Evolutionary conservation across 306 rosid genomes (phyloP).

Genomic region (Datisca glomerata): DNA sequence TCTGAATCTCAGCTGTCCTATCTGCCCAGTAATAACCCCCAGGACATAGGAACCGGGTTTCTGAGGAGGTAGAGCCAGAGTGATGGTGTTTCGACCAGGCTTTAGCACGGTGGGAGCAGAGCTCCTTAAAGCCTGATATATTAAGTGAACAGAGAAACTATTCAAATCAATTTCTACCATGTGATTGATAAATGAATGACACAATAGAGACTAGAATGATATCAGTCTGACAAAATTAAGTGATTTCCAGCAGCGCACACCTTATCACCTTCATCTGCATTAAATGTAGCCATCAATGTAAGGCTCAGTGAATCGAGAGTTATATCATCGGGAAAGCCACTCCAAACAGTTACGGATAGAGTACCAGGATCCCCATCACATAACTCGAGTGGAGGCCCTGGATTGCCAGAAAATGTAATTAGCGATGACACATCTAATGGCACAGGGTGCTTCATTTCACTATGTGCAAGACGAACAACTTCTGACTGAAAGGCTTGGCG

Average conservation of each 20-base stretch:
- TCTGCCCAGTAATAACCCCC: constrained; percentile 93
- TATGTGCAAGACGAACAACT: constrained; percentile 76
- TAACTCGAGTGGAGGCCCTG: constrained; percentile 88
- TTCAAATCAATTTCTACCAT: too few relatives aligned
- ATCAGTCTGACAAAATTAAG: constrained; percentile 13
- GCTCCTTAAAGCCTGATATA: constrained; percentile 67
- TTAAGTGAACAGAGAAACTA: neutral
- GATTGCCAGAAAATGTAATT: constrained; percentile 89
- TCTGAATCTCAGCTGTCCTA: constrained; percentile 83
- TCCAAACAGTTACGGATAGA: constrained; percentile 80
- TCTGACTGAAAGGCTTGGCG: constrained; percentile 88
- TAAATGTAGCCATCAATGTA: constrained; percentile 69
- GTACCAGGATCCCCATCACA: constrained; percentile 88
- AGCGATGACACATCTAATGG: constrained; percentile 90
- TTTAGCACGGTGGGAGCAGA: constrained; percentile 62
- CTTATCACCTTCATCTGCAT: constrained; percentile 94
- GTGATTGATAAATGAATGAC: neutral
- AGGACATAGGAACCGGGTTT: constrained; percentile 96
- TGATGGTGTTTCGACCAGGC: constrained; percentile 84
- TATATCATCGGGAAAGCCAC: constrained; percentile 97
- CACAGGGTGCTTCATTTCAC: constrained; percentile 95
- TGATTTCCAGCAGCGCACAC: constrained; percentile 32
- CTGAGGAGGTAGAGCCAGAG: constrained; percentile 89
- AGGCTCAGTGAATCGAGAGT: constrained; percentile 88
- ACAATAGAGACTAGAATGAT: constrained; percentile 11